Conservation (phyloP, 768 basidiomycete genomes). For the Lactifluus volemus region DNA sequence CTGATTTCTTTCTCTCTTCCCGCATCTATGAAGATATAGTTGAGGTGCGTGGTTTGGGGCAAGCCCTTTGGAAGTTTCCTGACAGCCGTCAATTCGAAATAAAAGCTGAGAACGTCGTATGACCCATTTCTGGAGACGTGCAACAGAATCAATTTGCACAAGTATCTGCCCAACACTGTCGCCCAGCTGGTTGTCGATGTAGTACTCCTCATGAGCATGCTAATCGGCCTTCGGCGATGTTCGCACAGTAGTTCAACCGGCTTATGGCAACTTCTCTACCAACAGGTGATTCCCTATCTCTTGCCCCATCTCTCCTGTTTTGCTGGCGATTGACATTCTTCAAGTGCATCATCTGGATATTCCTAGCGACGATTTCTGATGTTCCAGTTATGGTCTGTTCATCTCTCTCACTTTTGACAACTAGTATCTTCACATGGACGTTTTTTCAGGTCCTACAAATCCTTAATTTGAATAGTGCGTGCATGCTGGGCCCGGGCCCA, state of each 20-base stretch:
- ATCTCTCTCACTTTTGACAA: not conserved
- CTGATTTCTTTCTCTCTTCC: too few species aligned
- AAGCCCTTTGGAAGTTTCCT: too few species aligned
- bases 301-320: too few species aligned
- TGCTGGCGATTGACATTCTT: not conserved
- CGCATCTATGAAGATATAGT: not conserved
- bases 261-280: not conserved
- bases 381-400: not conserved
- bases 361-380: not conserved
- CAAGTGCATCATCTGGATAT: conserved; percentile 3
- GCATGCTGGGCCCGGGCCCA: too few species aligned
- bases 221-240: not conserved
- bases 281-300: not conserved
- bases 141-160: not conserved
- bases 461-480: not conserved
- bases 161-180: not conserved
- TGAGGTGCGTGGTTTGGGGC: not conserved
- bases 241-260: not conserved
- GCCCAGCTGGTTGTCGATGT: not conserved
- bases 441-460: not conserved
- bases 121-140: not conserved
- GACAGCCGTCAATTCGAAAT: not conserved
- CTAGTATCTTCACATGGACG: not conserved
- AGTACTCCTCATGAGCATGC: not conserved
- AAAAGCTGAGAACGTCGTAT: not conserved